A percentile compares a stretch with the other conserved stretches of the same genome.
These are phyloP conservation scores for Spergularia azorica DNA, from an alignment of 179 eudicot species.

Conservation along the genomic window DNA sequence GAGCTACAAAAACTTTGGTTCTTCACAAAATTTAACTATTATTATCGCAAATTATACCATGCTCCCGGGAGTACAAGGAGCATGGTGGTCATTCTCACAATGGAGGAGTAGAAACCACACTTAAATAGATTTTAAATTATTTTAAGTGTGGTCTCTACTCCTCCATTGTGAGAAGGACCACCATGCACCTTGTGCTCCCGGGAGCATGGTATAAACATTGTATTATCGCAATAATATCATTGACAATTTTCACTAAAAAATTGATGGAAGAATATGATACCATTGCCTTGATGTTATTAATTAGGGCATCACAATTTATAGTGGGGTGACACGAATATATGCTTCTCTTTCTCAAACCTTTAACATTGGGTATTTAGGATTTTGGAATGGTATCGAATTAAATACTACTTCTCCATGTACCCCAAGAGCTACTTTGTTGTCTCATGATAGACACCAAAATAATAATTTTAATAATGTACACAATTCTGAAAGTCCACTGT, in stretches of 20 bases:
- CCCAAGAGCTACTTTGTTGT: constrained; percentile 15
- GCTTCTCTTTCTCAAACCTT: constrained; percentile 4
- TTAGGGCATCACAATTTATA: constrained; percentile 3
- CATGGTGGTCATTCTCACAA: no score
- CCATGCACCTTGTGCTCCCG: no score
- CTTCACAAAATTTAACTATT: no score
- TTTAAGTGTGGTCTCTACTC: no score
- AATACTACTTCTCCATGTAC: not conserved
- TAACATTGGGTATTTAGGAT: not conserved
- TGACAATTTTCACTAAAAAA: constrained; percentile 3
- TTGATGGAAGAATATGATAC: constrained; percentile 19
- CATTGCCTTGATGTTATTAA: not conserved
- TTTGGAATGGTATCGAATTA: not conserved
- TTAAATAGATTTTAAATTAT: no score
- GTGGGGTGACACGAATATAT: constrained; percentile 21
- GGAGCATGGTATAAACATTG: no score
- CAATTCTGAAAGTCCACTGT: constrained; percentile 19
- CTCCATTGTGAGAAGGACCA: no score
- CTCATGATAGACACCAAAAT: not conserved
- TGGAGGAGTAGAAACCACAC: no score
- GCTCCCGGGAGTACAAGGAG: no score
- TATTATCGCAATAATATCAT: not conserved
- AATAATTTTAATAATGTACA: no score
- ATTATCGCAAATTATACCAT: no score
- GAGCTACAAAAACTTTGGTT: no score